Evolutionary conservation across 2,329 filamentous ascomycete species (phyloP), one percentile per base, ranked within the genome.

Genomic region (Neophaeococcomyces aloes): DNA sequence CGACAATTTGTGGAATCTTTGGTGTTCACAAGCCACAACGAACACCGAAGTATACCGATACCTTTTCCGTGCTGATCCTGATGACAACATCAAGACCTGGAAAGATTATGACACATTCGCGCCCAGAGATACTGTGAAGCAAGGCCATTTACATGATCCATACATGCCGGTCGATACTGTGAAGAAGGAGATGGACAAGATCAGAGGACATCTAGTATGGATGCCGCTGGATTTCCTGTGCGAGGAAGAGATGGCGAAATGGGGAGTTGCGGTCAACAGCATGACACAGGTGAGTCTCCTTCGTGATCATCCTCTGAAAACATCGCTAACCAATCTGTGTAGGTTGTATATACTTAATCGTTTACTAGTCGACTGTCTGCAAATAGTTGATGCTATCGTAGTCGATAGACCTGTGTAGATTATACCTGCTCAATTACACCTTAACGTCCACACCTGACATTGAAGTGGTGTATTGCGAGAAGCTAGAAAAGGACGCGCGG

Each of bases 171-270:
- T 79, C 0, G 70, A 79, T 18, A 81, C 93, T 44, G 78, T 91
- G 5, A 74, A 84, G 13, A 62, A 72, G 52, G 86, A 89, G 61
- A 68, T 96, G 38, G 79, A 86, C 55, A 72, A 81, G 57, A 78
- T 96, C 53, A 81, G 79, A 65, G 89, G 89, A 0, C 89, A 96
- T 67, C 63, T 96, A 31, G 89, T 96, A 5, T 93, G 86, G 85
- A 89, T 94, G 80, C 87, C 87, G n/a, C 62, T 96, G 56, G 77
- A 87, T 35, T 96, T 94, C 60, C 64, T 96, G 58, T 72, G 76
- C 56, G 79, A 94, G 51, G 86, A 81, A 0, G 74, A 85, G 55
- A 93, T 96, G 87, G 88, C 88, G 0, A 88, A 95, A 67, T 77
- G 75, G 56, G 88, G 89, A 0, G 58, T 96, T 62, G 81, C 87